phyloP scores from a whole-genome alignment of 495 filamentous ascomycete genomes.

The Aspergillus indologenus region DNA sequence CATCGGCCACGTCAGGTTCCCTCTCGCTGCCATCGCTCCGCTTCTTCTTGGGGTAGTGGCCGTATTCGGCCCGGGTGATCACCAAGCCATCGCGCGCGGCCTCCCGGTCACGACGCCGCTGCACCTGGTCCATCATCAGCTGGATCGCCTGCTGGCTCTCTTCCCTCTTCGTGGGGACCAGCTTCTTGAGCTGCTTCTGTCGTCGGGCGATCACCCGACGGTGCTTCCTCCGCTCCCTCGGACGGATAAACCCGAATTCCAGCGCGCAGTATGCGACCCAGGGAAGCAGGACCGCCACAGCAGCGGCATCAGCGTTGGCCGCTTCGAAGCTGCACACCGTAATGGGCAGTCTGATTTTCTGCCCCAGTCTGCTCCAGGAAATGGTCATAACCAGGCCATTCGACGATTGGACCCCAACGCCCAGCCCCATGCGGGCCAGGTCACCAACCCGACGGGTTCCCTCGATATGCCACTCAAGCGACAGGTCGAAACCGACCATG shows the following conservation, averaged over 20 bases:
- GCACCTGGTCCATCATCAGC: conserved; percentile 50
- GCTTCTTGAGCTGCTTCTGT: conserved; percentile 39
- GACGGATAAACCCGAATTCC: conserved; percentile 47
- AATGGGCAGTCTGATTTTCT: conserved; percentile 41
- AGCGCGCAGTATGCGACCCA: conserved; percentile 49
- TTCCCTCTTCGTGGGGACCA: conserved; percentile 39
- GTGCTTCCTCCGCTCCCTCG: conserved; percentile 35
- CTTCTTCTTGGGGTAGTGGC: conserved; percentile 34
- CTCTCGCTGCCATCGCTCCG: conserved; percentile 10
- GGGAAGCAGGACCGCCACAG: conserved; percentile 42
- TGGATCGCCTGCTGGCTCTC: conserved; percentile 53
- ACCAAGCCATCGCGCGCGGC: conserved; percentile 35
- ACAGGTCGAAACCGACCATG: conserved; percentile 23
- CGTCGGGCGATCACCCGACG: conserved; percentile 33
- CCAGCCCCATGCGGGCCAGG: conserved; percentile 39
- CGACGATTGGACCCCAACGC: conserved; percentile 31
- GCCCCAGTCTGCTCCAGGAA: conserved; percentile 42
- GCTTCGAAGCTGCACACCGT: conserved; percentile 36
- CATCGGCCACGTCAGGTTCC: conserved; percentile 39
- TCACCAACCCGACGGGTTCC: conserved; percentile 39
- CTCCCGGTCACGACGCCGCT: conserved; percentile 43
- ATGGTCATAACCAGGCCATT: conserved; percentile 39
- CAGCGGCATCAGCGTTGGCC: conserved; percentile 35
- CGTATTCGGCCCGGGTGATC: conserved; percentile 43
- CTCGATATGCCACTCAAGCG: conserved; percentile 35